These are phyloP conservation scores for Saururus chinensis DNA, from an alignment of 164 flowering plant genomes.

Conservation along the genomic window DNA sequence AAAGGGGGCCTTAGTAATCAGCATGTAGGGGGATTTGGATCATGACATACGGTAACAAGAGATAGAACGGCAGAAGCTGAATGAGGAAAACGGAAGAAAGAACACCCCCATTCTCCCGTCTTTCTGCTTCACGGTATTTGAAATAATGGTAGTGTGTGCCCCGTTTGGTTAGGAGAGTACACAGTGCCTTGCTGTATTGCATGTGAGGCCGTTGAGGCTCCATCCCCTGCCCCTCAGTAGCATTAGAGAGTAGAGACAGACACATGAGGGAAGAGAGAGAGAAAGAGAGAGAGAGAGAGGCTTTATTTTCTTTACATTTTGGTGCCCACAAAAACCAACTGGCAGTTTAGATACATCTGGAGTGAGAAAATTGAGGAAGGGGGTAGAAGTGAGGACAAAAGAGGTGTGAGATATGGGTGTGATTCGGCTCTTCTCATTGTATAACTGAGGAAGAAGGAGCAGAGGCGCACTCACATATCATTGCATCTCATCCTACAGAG, in stretches of 20 bases:
- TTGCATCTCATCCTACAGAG: background rate
- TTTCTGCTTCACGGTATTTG: constrained; percentile 21
- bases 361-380: constrained; percentile 2
- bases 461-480: background rate
- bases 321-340: constrained; percentile 6
- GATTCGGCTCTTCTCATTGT: constrained; percentile 4
- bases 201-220: constrained; percentile 52
- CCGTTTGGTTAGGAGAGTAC: constrained; percentile 42
- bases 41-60: background rate
- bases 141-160: constrained; percentile 32
- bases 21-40: background rate
- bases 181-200: constrained; percentile 63
- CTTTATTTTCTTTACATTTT: background rate
- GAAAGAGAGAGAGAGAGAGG: background rate
- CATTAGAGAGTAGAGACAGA: background rate
- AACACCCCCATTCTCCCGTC: constrained; percentile 1
- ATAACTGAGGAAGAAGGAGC: background rate
- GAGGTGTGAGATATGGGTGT: constrained; percentile 7
- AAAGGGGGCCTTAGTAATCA: no score
- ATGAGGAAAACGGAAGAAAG: constrained; percentile 1
- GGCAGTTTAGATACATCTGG: constrained; percentile 8
- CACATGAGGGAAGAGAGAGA: constrained; percentile 2
- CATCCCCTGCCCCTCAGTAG: constrained; percentile 12
- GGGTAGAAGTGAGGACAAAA: constrained; percentile 5
- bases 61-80: background rate